A percentile compares a stretch with the other conserved stretches of the same genome.
These are phyloP conservation scores for Euryodendron excelsum DNA, from an alignment of 148 eudicot genomes.

Conservation along the genomic window DNA sequence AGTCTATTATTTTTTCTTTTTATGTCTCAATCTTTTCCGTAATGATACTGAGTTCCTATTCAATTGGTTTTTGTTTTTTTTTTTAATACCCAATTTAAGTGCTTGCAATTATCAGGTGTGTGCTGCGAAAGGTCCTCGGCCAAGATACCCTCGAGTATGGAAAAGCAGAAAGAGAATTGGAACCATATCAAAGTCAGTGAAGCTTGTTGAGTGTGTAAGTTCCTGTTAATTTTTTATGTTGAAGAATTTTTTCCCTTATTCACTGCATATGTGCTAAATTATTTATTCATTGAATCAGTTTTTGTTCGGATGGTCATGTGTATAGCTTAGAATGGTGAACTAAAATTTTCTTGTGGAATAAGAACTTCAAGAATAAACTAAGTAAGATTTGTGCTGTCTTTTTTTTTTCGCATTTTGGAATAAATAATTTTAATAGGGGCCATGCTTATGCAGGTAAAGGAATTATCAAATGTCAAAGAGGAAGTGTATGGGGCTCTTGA, in stretches of 20 bases:
- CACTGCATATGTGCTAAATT: background rate
- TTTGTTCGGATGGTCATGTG: background rate
- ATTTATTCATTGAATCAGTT: background rate
- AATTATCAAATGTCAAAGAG: slow-evolving; percentile 90
- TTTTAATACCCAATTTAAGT: background rate
- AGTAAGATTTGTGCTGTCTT: slow-evolving; percentile 1
- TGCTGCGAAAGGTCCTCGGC: slow-evolving; percentile 92
- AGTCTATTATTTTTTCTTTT: no score
- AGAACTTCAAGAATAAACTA: background rate
- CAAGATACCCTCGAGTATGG: slow-evolving; percentile 92
- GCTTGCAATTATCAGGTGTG: slow-evolving; percentile 50
- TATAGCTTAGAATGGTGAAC: background rate
- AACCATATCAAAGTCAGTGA: slow-evolving; percentile 75
- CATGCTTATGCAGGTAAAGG: slow-evolving; percentile 55
- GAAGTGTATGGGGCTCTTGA: slow-evolving; percentile 98
- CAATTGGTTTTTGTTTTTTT: background rate
- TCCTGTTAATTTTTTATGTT: slow-evolving; percentile 8
- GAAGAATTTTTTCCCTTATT: background rate
- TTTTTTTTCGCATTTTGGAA: background rate
- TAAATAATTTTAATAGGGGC: background rate
- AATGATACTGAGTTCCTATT: background rate
- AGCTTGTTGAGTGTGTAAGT: slow-evolving; percentile 87
- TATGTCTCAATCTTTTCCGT: background rate
- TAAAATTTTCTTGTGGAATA: background rate
- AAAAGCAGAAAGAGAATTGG: slow-evolving; percentile 68